Conservation (phyloP, 1,284 basidiomycete genomes). For the Marasmius oreades region DNA sequence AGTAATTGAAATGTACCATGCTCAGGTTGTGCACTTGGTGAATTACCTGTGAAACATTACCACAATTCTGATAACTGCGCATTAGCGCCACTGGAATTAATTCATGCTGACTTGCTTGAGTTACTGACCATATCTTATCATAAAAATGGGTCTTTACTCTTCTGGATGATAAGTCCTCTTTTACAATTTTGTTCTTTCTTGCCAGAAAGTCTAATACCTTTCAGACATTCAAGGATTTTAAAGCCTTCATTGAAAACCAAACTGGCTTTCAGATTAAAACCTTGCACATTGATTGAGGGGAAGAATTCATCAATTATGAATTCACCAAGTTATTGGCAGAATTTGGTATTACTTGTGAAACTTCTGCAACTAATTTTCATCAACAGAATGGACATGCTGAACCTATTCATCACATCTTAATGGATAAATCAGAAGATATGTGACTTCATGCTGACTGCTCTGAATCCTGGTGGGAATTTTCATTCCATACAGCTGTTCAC, state of each 20-base stretch:
- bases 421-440: constrained; percentile 20
- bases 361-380: constrained; percentile 4
- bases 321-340: not conserved
- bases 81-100: constrained; percentile 16
- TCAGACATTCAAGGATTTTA: constrained; percentile 1
- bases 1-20: constrained; percentile 12
- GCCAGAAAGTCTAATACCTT: constrained; percentile 7
- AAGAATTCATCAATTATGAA: constrained; percentile 9
- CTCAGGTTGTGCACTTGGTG: constrained; percentile 24
- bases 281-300: constrained; percentile 10
- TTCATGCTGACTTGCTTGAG: constrained; percentile 25
- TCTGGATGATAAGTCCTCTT: constrained; percentile 25
- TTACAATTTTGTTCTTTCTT: constrained; percentile 10
- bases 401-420: constrained; percentile 4
- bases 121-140: constrained; percentile 20
- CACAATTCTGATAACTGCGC: constrained; percentile 11
- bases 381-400: constrained; percentile 15
- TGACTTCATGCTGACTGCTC: constrained; percentile 19
- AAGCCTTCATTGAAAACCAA: not conserved
- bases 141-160: constrained; percentile 24
- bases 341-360: constrained; percentile 7
- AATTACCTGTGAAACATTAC: constrained; percentile 18
- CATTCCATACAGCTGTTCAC: constrained; percentile 18
- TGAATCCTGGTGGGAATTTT: constrained; percentile 23
- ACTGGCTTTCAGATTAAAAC: constrained; percentile 5